Evolutionary conservation across 148 eudicot genomes (phyloP).

Genomic region (Chenopodium berlandieri): DNA sequence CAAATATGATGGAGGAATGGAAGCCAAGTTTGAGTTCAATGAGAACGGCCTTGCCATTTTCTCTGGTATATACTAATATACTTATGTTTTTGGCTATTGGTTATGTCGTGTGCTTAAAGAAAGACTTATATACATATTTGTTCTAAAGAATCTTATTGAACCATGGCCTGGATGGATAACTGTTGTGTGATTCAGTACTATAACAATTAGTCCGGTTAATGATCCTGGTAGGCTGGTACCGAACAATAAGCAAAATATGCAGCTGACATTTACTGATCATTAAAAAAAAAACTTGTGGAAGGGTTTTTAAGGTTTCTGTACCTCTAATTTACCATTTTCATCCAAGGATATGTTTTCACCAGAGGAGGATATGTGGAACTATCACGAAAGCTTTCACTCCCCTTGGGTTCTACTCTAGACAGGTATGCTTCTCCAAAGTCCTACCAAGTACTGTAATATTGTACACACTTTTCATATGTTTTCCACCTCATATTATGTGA

Average conservation of each 20-base stretch:
- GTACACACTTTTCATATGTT: background rate
- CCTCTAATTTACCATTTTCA: conserved; percentile 1
- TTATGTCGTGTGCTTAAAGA: background rate
- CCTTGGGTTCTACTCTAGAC: conserved; percentile 86
- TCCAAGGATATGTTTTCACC: conserved; percentile 80
- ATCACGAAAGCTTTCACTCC: conserved; percentile 78
- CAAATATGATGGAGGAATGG: conserved; percentile 94
- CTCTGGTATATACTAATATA: conserved; percentile 62
- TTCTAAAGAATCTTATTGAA: background rate
- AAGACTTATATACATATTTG: background rate
- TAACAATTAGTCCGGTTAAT: background rate
- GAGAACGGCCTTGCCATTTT: conserved; percentile 74
- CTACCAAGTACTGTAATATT: background rate
- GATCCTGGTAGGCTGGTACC: background rate
- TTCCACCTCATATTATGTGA: background rate
- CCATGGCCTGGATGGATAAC: background rate
- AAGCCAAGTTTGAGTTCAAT: conserved; percentile 71
- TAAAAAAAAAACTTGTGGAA: background rate
- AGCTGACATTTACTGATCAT: background rate
- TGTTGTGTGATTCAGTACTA: background rate
- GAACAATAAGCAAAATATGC: background rate
- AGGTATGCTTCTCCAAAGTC: conserved; percentile 43
- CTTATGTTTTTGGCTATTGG: background rate
- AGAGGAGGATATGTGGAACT: conserved; percentile 94
- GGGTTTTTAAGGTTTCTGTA: background rate